These are phyloP conservation scores for Alternaria alternata DNA, from an alignment of 2,329 filamentous ascomycete species.

Conservation along the genomic window DNA sequence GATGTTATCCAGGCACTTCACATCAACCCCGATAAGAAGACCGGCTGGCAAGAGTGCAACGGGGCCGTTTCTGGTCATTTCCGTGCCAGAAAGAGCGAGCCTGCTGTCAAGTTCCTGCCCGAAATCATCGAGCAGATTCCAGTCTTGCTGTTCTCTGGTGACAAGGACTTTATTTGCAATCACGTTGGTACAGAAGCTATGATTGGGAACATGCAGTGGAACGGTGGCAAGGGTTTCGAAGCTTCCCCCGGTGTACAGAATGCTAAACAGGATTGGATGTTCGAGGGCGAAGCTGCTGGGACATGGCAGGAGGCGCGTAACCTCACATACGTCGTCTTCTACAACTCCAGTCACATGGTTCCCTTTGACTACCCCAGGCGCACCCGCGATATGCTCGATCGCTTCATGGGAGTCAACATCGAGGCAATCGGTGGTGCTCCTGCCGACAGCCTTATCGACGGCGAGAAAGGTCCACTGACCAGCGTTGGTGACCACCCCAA, in stretches of 20 bases:
- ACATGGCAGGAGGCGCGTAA: slow-evolving; percentile 96
- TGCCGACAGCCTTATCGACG: slow-evolving; percentile 81
- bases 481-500: slow-evolving; percentile 78
- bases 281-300: slow-evolving; percentile 86
- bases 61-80: slow-evolving; percentile 79
- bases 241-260: slow-evolving; percentile 86
- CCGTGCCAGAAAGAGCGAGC: slow-evolving; percentile 72
- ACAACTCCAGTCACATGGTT: slow-evolving; percentile 98
- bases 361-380: slow-evolving; percentile 91
- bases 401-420: slow-evolving; percentile 94
- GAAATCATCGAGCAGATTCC: slow-evolving; percentile 78
- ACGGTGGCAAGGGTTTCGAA: slow-evolving; percentile 90
- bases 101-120: slow-evolving; percentile 78
- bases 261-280: slow-evolving; percentile 91
- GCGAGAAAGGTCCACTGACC: slow-evolving; percentile 80
- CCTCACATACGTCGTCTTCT: slow-evolving; percentile 92
- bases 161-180: slow-evolving; percentile 96
- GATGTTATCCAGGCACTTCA: slow-evolving; percentile 85
- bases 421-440: slow-evolving; percentile 83
- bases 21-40: slow-evolving; percentile 79
- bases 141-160: slow-evolving; percentile 88
- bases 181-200: slow-evolving; percentile 91
- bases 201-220: slow-evolving; percentile 91
- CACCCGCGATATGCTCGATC: slow-evolving; percentile 94
- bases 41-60: slow-evolving; percentile 92